phyloP scores from a whole-genome alignment of 805 yeast species.

The Millerozyma acaciae region DNA sequence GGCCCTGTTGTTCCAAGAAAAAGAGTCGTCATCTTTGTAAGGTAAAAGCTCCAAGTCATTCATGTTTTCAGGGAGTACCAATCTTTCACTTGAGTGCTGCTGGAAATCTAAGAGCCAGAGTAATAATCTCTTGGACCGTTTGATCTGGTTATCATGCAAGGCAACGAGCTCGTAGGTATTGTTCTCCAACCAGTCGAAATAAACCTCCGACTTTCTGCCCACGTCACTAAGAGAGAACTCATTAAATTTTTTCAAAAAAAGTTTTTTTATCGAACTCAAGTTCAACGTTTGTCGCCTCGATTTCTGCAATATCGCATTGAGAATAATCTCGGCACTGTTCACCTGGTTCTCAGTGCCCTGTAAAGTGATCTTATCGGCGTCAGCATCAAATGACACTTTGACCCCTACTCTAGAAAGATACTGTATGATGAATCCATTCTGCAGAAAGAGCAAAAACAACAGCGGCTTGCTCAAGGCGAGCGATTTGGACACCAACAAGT shows the following conservation, averaged over 20 bases:
- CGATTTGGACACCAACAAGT: slow-evolving; percentile 27
- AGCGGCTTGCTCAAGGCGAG: slow-evolving; percentile 34
- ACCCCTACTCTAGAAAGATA: slow-evolving; percentile 41
- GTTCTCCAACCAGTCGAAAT: slow-evolving; percentile 23
- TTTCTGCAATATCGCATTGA: slow-evolving; percentile 27
- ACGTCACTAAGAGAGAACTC: slow-evolving; percentile 22
- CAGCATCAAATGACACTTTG: slow-evolving; percentile 28
- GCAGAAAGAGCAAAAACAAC: slow-evolving; percentile 37
- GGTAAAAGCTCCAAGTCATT: slow-evolving; percentile 17
- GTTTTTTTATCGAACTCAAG: slow-evolving; percentile 21
- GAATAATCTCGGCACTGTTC: slow-evolving; percentile 41
- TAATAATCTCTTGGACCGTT: slow-evolving; percentile 34
- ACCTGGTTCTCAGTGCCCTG: slow-evolving; percentile 40
- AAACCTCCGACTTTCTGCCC: slow-evolving; percentile 32
- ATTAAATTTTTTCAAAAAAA: slow-evolving; percentile 26
- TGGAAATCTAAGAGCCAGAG: slow-evolving; percentile 37
- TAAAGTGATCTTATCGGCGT: slow-evolving; percentile 26
- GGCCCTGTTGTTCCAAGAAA: slow-evolving; percentile 29
- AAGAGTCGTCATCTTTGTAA: slow-evolving; percentile 25
- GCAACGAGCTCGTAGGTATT: slow-evolving; percentile 31
- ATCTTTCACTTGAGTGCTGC: slow-evolving; percentile 16
- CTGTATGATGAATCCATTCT: slow-evolving; percentile 36
- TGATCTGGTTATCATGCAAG: slow-evolving; percentile 23
- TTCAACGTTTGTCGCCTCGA: slow-evolving; percentile 28
- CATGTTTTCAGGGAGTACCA: slow-evolving; percentile 15